A percentile compares a stretch with the other conserved stretches of the same genome.
These are phyloP conservation scores for Psidium friedrichsthalianum DNA, from an alignment of 345 rosid species.

Conservation along the genomic window DNA sequence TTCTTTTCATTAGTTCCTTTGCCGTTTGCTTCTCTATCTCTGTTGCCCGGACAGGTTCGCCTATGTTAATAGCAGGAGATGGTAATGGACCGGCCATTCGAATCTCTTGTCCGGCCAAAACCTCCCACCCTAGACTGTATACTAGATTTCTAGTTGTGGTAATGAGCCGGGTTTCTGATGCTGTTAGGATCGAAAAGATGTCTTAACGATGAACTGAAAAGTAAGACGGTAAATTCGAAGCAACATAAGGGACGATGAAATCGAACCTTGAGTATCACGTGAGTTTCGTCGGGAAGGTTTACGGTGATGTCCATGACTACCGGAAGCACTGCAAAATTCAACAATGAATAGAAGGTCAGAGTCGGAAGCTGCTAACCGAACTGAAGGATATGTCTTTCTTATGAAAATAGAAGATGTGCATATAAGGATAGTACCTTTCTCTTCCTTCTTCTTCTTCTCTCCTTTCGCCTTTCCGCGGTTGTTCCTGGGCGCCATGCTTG, in stretches of 20 bases:
- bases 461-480: slow-evolving; percentile 80
- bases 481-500: slow-evolving; percentile 92
- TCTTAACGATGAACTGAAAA: not conserved
- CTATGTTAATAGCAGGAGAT: not conserved
- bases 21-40: not conserved
- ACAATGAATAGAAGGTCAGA: not conserved
- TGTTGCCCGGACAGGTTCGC: not conserved
- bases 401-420: not conserved
- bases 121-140: not conserved
- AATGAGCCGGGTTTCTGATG: not conserved
- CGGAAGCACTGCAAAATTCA: slow-evolving; percentile 65
- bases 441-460: slow-evolving; percentile 98
- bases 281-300: slow-evolving; percentile 78
- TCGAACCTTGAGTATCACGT: slow-evolving; percentile 62
- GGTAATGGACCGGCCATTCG: not conserved
- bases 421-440: slow-evolving; percentile 38
- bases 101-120: not conserved
- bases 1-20: not conserved
- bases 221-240: not conserved
- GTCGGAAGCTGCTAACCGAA: not conserved
- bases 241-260: not conserved
- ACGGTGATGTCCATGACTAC: slow-evolving; percentile 73
- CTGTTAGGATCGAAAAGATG: not conserved
- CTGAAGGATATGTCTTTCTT: not conserved
- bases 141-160: not conserved